Evolutionary conservation across 148 eudicot genomes (phyloP).

Genomic region (Limonium bicolor): DNA sequence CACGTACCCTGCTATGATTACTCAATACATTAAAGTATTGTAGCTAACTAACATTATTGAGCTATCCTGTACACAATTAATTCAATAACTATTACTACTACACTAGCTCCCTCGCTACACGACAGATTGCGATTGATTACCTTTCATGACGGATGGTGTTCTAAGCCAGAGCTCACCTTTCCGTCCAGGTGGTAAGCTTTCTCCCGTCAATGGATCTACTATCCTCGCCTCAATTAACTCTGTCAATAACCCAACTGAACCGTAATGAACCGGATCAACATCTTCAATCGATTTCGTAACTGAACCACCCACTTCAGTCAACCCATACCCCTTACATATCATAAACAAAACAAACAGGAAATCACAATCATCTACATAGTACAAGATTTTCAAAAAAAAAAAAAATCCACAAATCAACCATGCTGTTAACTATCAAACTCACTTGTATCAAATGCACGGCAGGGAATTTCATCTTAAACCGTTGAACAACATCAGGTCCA

Average conservation of each 20-base stretch:
- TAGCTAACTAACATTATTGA: neutral
- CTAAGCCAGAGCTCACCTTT: slow-evolving; percentile 31
- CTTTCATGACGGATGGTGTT: slow-evolving; percentile 24
- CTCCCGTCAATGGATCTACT: slow-evolving; percentile 15
- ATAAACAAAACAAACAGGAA: too few species aligned
- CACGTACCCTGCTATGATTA: slow-evolving; percentile 16
- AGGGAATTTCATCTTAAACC: slow-evolving; percentile 48
- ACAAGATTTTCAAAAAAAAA: too few species aligned
- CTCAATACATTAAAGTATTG: neutral
- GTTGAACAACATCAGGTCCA: slow-evolving; percentile 44
- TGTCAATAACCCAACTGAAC: slow-evolving; percentile 10
- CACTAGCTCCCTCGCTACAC: too few species aligned
- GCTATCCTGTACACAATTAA: too few species aligned
- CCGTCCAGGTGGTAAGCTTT: slow-evolving; percentile 15
- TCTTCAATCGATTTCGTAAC: slow-evolving; percentile 4
- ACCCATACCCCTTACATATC: slow-evolving; percentile 28
- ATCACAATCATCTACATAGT: too few species aligned
- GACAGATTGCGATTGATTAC: too few species aligned
- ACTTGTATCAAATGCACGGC: neutral
- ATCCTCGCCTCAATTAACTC: slow-evolving; percentile 15
- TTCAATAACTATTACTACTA: neutral
- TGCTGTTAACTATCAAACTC: too few species aligned
- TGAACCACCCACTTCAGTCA: slow-evolving; percentile 18
- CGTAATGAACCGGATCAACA: slow-evolving; percentile 5
- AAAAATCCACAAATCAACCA: too few species aligned